Conservation (phyloP, 352 stramenopile genomes). For the Blastocystis sp. region DNA sequence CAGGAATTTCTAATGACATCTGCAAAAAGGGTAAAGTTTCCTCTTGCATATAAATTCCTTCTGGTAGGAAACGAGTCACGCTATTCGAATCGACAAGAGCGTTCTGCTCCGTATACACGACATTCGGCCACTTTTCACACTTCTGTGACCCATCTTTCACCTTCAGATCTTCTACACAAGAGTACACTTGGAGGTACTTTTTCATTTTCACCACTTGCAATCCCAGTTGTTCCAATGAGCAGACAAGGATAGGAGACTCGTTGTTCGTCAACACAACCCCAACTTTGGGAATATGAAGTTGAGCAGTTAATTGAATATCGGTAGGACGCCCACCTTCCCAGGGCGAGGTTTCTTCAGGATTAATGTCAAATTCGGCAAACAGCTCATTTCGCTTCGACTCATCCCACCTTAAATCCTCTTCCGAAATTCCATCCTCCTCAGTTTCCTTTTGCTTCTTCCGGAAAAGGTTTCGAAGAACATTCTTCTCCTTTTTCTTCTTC, state of each 20-base stretch:
- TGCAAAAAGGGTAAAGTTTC: slow-evolving; percentile 14
- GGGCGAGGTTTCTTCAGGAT: not conserved
- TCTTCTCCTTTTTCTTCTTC: slow-evolving; percentile 38
- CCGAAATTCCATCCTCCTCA: not conserved
- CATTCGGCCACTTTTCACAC: not conserved
- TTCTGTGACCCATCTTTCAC: not conserved
- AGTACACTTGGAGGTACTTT: not conserved
- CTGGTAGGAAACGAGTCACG: not conserved
- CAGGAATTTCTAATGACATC: slow-evolving; percentile 10
- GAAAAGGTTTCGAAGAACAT: not conserved
- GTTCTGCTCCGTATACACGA: slow-evolving; percentile 3
- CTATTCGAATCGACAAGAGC: slow-evolving; percentile 1
- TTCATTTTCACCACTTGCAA: not conserved
- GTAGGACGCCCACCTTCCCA: slow-evolving; percentile 40
- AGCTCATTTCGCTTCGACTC: not conserved
- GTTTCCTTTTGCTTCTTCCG: not conserved
- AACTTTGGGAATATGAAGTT: slow-evolving; percentile 13
- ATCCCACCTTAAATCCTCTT: not conserved
- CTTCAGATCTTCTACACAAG: not conserved
- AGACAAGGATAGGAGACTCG: not conserved
- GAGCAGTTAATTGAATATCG: not conserved
- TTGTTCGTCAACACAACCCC: not conserved
- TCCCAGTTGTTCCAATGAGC: not conserved
- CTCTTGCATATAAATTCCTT: not conserved
- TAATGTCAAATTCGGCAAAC: slow-evolving; percentile 14